phyloP scores from a whole-genome alignment of 257 asterid species.

The Forsythia viridissima region DNA sequence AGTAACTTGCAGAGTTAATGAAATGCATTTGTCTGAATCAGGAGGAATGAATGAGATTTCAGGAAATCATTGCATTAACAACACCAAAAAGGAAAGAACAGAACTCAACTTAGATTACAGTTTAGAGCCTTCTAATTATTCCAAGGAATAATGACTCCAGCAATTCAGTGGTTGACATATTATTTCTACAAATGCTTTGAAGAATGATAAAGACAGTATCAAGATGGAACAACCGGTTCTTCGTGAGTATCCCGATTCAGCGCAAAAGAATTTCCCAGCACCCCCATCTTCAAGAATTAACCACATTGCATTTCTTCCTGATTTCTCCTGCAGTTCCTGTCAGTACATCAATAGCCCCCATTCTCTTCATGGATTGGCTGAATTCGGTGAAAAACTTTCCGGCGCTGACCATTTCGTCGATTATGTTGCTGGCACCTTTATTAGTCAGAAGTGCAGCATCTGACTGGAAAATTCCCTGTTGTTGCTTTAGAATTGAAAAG shows the following conservation, averaged over 20 bases:
- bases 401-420: conserved; percentile 21
- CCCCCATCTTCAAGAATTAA: conserved; percentile 7
- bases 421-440: conserved; percentile 24
- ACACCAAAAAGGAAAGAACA: background rate
- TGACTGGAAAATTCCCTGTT: conserved; percentile 17
- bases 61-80: background rate
- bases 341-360: conserved; percentile 36
- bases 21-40: background rate
- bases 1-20: background rate
- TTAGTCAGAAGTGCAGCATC: conserved; percentile 23
- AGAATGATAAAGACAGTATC: background rate
- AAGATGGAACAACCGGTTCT: background rate
- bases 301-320: conserved; percentile 29
- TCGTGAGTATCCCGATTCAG: no score
- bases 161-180: no score
- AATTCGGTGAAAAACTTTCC: conserved; percentile 33
- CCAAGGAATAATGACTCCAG: background rate
- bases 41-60: background rate
- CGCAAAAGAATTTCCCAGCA: background rate
- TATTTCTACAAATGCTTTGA: background rate
- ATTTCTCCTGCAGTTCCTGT: conserved; percentile 35
- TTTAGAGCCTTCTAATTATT: background rate
- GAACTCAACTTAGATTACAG: no score
- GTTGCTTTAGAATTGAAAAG: conserved; percentile 11
- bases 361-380: conserved; percentile 30